Base-by-base conservation (phyloP, 2,329 filamentous ascomycete genomes). In the Colletotrichum lupini region DNA sequence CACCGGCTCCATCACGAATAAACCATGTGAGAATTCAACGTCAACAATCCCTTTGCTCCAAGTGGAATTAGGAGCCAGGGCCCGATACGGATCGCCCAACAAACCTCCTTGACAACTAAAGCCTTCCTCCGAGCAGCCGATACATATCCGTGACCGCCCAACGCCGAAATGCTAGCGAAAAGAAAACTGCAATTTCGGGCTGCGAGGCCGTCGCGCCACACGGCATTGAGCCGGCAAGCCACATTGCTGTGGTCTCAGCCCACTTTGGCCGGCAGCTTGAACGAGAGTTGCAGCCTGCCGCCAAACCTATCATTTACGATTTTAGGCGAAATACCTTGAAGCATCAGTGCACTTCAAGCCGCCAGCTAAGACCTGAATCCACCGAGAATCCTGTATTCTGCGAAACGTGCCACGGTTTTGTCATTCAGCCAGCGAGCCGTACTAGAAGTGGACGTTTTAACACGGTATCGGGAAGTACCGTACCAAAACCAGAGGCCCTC, bases 111-210 rank as follows among this genome's bases (percentile, higher is more conserved):
- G 42, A 49, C 42, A 4, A 22, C 19, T 8, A 22, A 22, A n/a
- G 42, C 19, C n/a, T 24, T 52, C 24, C 60, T 26, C 46, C 61
- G 28, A 49, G 61, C n/a, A 53, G 28, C 32, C 24, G 11, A 14
- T 60, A 24, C 42, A 65, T 57, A 42, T 46, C 62, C 59, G 28
- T 63, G 65, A 63, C 65, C 58, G 64, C 69, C 46, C 28, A 49
- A 55, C 46, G 14, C 24, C 30, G 37, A 14, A n/a, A 12, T n/a
- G 30, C 35, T 35, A 6, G n/a, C 46, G 35, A 22, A 61, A 30
- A 24, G 24, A n/a, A 24, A 37, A 67, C 42, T 19, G 37, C 69
- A 72, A 68, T 68, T n/a, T 30, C 59, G 42, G 58, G 5, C 32
- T 26, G 4, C 11, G 26, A 32, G 61, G 30, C 63, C 68, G 32